Evolutionary conservation across 2,329 filamentous ascomycete species (phyloP).

Genomic region (Xylariaceae sp.): DNA sequence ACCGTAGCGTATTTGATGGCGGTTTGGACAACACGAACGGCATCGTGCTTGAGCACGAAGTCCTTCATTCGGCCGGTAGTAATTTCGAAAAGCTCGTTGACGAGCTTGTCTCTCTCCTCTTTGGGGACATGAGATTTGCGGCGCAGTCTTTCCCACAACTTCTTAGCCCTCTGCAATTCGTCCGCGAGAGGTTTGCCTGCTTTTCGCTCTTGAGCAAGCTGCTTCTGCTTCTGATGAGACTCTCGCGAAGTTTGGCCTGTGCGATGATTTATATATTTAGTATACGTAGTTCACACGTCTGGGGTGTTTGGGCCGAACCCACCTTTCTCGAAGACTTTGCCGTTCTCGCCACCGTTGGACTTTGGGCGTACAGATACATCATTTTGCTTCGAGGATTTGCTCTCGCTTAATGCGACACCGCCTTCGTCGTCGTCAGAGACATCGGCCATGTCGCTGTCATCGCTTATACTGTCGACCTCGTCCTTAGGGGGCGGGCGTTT

Average conservation of each 20-base stretch:
- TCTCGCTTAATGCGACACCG: constrained; percentile 45
- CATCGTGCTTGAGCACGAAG: constrained; percentile 97
- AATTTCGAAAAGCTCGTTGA: constrained; percentile 86
- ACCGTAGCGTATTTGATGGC: constrained; percentile 92
- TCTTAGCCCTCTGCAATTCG: constrained; percentile 83
- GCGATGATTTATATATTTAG: constrained; percentile 11
- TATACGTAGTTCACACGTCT: no score
- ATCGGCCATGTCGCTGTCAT: constrained; percentile 39
- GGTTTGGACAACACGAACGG: constrained; percentile 93
- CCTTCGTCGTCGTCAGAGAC: constrained; percentile 54
- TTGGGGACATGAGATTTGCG: constrained; percentile 90
- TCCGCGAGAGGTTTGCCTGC: constrained; percentile 91
- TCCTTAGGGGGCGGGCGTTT: constrained; percentile 38
- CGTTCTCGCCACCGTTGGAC: constrained; percentile 30
- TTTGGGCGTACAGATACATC: constrained; percentile 28
- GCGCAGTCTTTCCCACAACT: constrained; percentile 92
- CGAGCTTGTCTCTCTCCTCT: constrained; percentile 82
- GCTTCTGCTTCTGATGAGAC: constrained; percentile 90
- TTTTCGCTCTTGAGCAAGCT: constrained; percentile 82
- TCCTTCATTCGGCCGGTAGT: constrained; percentile 90
- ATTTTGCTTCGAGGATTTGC: constrained; percentile 36
- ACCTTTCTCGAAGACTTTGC: constrained; percentile 44
- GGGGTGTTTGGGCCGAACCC: constrained; percentile 17
- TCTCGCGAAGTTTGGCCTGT: constrained; percentile 71
- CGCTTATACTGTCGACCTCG: constrained; percentile 35